Percentiles rank a stretch among this genome's conserved stretches.
phyloP scores from a whole-genome alignment of 805 yeast species.

The Yamadazyma ubonensis region DNA sequence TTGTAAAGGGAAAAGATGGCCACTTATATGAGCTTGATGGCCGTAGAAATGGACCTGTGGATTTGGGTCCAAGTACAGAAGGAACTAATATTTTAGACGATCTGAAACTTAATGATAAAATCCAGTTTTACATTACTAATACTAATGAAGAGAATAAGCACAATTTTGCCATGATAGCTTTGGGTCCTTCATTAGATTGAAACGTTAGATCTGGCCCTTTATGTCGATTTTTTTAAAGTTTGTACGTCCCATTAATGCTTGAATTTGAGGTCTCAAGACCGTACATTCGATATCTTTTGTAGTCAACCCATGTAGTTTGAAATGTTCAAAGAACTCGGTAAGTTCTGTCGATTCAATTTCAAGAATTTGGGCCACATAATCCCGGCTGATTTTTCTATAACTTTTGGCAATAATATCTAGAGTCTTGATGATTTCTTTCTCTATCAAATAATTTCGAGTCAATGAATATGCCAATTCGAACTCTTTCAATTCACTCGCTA shows the following conservation, averaged over 20 bases:
- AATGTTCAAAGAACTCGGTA: constrained; percentile 41
- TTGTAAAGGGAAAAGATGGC: constrained; percentile 55
- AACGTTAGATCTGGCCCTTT: constrained; percentile 71
- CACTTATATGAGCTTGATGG: constrained; percentile 87
- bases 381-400: constrained; percentile 47
- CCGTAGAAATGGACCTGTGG: constrained; percentile 72
- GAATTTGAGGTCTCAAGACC: constrained; percentile 34
- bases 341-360: constrained; percentile 41
- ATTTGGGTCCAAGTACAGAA: constrained; percentile 47
- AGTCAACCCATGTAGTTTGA: constrained; percentile 13
- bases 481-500: constrained; percentile 14
- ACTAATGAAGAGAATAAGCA: constrained; percentile 59
- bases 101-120: constrained; percentile 48
- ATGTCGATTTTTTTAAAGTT: constrained; percentile 69
- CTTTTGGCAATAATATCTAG: constrained; percentile 55
- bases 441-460: constrained; percentile 46
- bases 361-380: constrained; percentile 38
- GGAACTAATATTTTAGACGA: constrained; percentile 53
- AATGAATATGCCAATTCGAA: constrained; percentile 23
- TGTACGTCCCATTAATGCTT: constrained; percentile 31
- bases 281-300: constrained; percentile 28
- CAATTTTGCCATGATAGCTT: constrained; percentile 75
- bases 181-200: constrained; percentile 57
- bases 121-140: constrained; percentile 64
- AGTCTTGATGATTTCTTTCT: constrained; percentile 57